A percentile compares a stretch with the other conserved stretches of the same genome.
These are phyloP conservation scores for Juncus effusus DNA, from an alignment of 176 grass and related monocot genomes.

Conservation along the genomic window DNA sequence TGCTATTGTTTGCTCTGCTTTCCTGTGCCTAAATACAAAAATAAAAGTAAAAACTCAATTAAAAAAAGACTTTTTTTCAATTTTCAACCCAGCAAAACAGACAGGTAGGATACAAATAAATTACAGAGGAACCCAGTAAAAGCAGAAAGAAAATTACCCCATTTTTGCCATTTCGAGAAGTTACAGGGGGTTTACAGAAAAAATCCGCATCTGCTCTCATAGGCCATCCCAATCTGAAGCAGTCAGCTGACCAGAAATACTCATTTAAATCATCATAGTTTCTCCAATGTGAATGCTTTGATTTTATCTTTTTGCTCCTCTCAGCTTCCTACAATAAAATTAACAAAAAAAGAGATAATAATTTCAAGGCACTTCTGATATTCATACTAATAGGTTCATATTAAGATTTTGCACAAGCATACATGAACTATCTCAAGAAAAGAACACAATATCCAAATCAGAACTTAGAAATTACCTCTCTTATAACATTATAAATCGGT, in stretches of 20 bases:
- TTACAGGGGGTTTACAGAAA: slow-evolving; percentile 52
- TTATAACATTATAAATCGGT: slow-evolving; percentile 75
- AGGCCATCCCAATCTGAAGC: slow-evolving; percentile 93
- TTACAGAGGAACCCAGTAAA: background rate
- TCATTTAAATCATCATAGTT: slow-evolving; percentile 99
- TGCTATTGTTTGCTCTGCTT: slow-evolving; percentile 30
- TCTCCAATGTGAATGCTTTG: slow-evolving; percentile 95
- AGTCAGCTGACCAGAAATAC: slow-evolving; percentile 95
- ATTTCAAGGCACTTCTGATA: slow-evolving; percentile 2
- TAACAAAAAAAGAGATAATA: background rate
- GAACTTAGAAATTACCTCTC: slow-evolving; percentile 43
- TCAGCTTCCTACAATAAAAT: slow-evolving; percentile 65
- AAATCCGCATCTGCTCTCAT: slow-evolving; percentile 95
- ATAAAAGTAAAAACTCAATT: background rate
- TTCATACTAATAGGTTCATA: too few relatives aligned
- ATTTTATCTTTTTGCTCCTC: slow-evolving; percentile 69
- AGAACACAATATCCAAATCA: slow-evolving; percentile 11
- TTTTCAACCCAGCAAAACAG: too few relatives aligned
- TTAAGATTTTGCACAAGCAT: background rate
- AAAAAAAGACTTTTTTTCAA: background rate
- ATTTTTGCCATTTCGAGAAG: slow-evolving; percentile 28
- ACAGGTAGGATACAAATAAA: too few relatives aligned
- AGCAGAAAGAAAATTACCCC: slow-evolving; percentile 44
- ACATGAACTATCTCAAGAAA: slow-evolving; percentile 15
- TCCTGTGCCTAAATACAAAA: slow-evolving; percentile 43